Conservation (phyloP, 108 stramenopile species). For the Epipyxis sp. region DNA sequence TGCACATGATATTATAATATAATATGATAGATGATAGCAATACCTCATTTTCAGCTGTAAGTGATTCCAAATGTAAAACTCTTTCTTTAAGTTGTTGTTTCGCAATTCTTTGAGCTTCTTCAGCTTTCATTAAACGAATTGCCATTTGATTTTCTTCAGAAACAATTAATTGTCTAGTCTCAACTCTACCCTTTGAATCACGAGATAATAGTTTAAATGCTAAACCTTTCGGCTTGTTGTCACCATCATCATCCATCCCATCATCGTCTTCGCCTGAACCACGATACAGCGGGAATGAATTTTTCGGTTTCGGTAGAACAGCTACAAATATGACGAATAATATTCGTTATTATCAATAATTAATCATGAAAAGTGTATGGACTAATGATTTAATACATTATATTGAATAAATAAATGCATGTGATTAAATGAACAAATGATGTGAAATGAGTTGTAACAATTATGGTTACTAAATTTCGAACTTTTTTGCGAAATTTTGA, state of each 20-base stretch:
- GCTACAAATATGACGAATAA: too few relatives aligned
- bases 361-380: too few relatives aligned
- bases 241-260: background rate
- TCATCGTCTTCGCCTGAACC: background rate
- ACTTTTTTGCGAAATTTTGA: too few relatives aligned
- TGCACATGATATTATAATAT: too few relatives aligned
- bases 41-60: background rate
- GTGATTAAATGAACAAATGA: background rate
- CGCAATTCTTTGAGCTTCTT: conserved; percentile 19
- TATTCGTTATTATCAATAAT: too few relatives aligned
- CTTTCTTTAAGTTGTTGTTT: conserved; percentile 3
- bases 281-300: background rate
- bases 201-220: conserved; percentile 22
- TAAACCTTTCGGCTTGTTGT: background rate
- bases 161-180: conserved; percentile 20
- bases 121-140: background rate
- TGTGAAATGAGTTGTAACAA: too few relatives aligned
- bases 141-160: conserved; percentile 8
- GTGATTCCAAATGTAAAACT: background rate
- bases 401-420: background rate
- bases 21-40: too few relatives aligned
- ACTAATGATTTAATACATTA: too few relatives aligned
- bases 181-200: conserved; percentile 10
- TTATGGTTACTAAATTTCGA: too few relatives aligned
- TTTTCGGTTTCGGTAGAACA: conserved; percentile 21